These are phyloP conservation scores for Coprinopsis marcescibilis DNA, from an alignment of 768 basidiomycete species.

Conservation along the genomic window DNA sequence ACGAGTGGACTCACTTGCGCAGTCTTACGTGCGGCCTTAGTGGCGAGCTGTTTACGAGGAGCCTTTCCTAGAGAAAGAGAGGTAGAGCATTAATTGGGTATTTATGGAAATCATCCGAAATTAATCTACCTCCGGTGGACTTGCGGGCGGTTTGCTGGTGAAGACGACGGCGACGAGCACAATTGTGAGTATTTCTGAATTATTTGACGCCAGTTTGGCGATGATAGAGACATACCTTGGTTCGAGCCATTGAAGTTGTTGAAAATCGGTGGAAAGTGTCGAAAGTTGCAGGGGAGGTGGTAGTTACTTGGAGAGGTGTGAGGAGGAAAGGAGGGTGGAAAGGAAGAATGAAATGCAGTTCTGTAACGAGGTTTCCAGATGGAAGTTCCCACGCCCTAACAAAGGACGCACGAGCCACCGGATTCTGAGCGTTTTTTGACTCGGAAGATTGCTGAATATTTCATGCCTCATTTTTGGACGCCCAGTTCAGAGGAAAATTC, in stretches of 20 bases:
- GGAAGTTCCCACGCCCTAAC: conserved; percentile 42
- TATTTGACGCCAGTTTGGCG: conserved; percentile 15
- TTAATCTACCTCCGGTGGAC: conserved; percentile 85
- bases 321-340: conserved; percentile 34
- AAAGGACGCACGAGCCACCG: conserved; percentile 43
- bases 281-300: conserved; percentile 21
- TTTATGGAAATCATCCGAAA: conserved; percentile 15
- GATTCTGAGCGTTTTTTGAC: conserved; percentile 42
- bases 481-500: conserved; percentile 11
- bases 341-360: conserved; percentile 27
- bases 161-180: conserved; percentile 21
- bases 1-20: conserved; percentile 50
- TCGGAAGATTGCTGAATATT: conserved; percentile 42
- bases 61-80: conserved; percentile 59
- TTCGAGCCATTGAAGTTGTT: conserved; percentile 67
- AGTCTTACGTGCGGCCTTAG: conserved; percentile 92
- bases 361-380: conserved; percentile 32
- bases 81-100: conserved; percentile 21
- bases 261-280: conserved; percentile 18
- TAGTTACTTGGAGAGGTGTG: conserved; percentile 29
- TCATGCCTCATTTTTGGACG: conserved; percentile 23
- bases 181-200: conserved; percentile 9
- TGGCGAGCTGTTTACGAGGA: conserved; percentile 91
- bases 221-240: conserved; percentile 52
- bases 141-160: conserved; percentile 96